Percentiles rank a stretch among this genome's conserved stretches.
Evolutionary conservation across 768 basidiomycete species (phyloP).

Genomic region (Tricholomella constricta): DNA sequence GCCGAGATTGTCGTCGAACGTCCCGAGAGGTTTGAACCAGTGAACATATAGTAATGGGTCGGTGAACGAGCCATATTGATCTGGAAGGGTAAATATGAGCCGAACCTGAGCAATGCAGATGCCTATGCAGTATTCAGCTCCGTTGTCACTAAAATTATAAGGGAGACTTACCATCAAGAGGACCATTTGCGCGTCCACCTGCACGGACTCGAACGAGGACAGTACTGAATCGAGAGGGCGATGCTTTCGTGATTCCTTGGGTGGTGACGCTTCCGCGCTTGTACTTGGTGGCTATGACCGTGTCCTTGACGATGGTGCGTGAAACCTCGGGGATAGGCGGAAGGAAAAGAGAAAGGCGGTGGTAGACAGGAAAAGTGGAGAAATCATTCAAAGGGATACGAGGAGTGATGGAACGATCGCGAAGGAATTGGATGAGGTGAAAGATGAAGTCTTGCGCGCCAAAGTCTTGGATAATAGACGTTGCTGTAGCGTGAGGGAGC

Average conservation of each 20-base stretch:
- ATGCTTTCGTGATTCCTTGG: conserved; percentile 17
- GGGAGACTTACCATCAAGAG: conserved; percentile 12
- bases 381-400: not conserved
- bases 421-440: conserved; percentile 12
- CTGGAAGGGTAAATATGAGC: conserved; percentile 27
- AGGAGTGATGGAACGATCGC: conserved; percentile 1
- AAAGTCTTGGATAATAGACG: conserved; percentile 10
- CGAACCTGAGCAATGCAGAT: conserved; percentile 28
- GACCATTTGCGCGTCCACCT: not conserved
- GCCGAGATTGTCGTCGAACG: conserved; percentile 7
- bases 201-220: conserved; percentile 17
- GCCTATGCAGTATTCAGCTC: no score
- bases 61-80: conserved; percentile 1
- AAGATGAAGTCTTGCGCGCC: conserved; percentile 14
- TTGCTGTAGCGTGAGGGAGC: conserved; percentile 6
- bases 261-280: conserved; percentile 1
- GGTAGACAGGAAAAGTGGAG: conserved; percentile 22
- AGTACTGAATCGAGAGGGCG: conserved; percentile 21
- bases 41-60: conserved; percentile 27
- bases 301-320: conserved; percentile 6
- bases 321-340: conserved; percentile 19
- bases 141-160: no score
- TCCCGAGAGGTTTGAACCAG: conserved; percentile 26
- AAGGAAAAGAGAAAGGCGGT: conserved; percentile 16
- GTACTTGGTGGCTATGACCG: conserved; percentile 13